These are phyloP conservation scores for Euptelea pleiosperma DNA, from an alignment of 164 flowering plant genomes.

Conservation along the genomic window DNA sequence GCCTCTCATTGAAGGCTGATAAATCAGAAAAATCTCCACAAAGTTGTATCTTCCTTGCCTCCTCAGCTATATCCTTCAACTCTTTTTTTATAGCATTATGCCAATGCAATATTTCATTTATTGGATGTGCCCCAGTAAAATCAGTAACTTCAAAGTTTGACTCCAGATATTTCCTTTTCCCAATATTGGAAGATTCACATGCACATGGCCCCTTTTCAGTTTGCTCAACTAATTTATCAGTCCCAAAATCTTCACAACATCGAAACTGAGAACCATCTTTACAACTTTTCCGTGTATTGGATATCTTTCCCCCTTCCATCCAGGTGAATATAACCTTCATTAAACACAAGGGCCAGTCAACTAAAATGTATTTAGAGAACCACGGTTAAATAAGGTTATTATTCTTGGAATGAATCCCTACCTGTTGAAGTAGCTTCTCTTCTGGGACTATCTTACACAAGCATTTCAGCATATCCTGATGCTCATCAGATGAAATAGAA, in stretches of 20 bases:
- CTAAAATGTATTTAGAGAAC: not conserved
- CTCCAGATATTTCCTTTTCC: constrained; percentile 57
- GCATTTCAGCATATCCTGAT: constrained; percentile 68
- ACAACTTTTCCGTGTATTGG: constrained; percentile 20
- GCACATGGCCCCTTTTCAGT: constrained; percentile 32
- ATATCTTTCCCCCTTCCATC: constrained; percentile 59
- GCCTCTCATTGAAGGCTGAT: constrained; percentile 67
- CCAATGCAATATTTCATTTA: constrained; percentile 88
- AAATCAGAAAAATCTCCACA: constrained; percentile 78
- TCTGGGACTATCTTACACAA: constrained; percentile 75
- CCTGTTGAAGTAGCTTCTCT: constrained; percentile 88
- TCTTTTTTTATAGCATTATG: constrained; percentile 80
- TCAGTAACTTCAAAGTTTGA: constrained; percentile 23
- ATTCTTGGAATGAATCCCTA: constrained; percentile 18
- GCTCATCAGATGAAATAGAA: constrained; percentile 73
- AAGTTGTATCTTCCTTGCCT: constrained; percentile 62
- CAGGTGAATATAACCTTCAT: constrained; percentile 73
- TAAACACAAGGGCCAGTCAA: constrained; percentile 3
- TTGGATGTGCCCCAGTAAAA: constrained; percentile 42
- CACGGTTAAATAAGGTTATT: not conserved
- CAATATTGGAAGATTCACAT: constrained; percentile 37
- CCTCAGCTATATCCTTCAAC: constrained; percentile 67
- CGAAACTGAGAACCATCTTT: constrained; percentile 25
- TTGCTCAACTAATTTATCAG: constrained; percentile 16
- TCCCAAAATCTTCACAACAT: constrained; percentile 29